Conservation (phyloP, 208 protist genomes). For the Endotrypanum monterogeii region DNA sequence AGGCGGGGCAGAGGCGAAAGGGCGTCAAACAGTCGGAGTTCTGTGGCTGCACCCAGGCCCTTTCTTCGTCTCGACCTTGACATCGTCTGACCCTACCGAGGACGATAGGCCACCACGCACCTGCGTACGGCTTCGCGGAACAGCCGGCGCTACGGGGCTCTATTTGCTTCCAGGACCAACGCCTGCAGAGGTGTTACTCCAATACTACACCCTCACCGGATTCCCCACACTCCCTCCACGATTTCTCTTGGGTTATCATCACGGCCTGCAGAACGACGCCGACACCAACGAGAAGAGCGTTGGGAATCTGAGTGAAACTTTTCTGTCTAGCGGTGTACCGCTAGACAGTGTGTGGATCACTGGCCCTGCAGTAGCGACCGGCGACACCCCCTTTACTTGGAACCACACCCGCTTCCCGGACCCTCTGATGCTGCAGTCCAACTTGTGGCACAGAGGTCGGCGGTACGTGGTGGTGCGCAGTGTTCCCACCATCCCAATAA, state of each 20-base stretch:
- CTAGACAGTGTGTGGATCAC: constrained; percentile 44
- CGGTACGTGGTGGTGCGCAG: constrained; percentile 95
- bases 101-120: background rate
- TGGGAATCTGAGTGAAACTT: constrained; percentile 27
- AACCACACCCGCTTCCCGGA: constrained; percentile 84
- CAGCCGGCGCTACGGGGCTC: constrained; percentile 91
- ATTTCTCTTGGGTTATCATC: constrained; percentile 96
- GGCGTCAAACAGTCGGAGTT: constrained; percentile 35
- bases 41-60: constrained; percentile 47
- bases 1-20: background rate
- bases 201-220: constrained; percentile 95
- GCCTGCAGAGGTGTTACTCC: constrained; percentile 73
- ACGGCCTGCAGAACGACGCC: constrained; percentile 41
- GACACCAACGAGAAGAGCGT: constrained; percentile 15
- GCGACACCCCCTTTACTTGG: constrained; percentile 50
- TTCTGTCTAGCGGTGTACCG: constrained; percentile 31
- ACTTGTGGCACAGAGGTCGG: constrained; percentile 70
- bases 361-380: constrained; percentile 17
- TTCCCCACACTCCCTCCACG: constrained; percentile 91
- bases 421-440: constrained; percentile 84
- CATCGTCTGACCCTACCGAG: background rate
- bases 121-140: constrained; percentile 43
- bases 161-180: constrained; percentile 94
- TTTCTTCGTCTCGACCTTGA: constrained; percentile 22
- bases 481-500: constrained; percentile 96